Conservation (phyloP, 1,139 yeast species). For the Kodamaea plutei region DNA sequence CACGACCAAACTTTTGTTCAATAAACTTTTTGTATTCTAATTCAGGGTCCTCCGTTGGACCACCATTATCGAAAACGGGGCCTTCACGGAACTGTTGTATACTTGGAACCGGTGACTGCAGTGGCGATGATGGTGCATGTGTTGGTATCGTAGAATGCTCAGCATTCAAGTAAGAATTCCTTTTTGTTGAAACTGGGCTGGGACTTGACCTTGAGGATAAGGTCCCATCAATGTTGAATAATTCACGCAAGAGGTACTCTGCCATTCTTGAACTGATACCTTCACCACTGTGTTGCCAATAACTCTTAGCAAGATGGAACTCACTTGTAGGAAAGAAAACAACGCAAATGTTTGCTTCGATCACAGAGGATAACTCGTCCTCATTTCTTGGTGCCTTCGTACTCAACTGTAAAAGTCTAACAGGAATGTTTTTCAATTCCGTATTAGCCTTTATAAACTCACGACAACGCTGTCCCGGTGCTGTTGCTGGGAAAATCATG, state of each 20-base stretch:
- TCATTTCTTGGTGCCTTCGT: slow-evolving; percentile 64
- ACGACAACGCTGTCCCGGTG: slow-evolving; percentile 80
- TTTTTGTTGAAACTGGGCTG: slow-evolving; percentile 3
- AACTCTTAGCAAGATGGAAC: slow-evolving; percentile 66
- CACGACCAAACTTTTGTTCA: slow-evolving; percentile 89
- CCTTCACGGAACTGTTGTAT: slow-evolving; percentile 1
- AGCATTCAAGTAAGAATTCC: slow-evolving; percentile 3
- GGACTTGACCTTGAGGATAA: too few relatives aligned
- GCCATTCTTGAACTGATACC: slow-evolving; percentile 88
- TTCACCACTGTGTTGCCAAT: slow-evolving; percentile 97
- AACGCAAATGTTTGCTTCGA: slow-evolving; percentile 68
- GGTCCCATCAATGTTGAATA: slow-evolving; percentile 32
- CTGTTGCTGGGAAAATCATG: slow-evolving; percentile 73
- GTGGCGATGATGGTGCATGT: neutral
- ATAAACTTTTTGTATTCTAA: slow-evolving; percentile 66
- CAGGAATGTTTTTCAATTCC: slow-evolving; percentile 22
- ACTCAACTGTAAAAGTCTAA: slow-evolving; percentile 75
- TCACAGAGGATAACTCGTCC: slow-evolving; percentile 53
- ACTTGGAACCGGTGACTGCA: slow-evolving; percentile 2
- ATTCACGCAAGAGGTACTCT: slow-evolving; percentile 70
- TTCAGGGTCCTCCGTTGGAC: slow-evolving; percentile 27
- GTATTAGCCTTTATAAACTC: slow-evolving; percentile 54
- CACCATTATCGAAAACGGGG: slow-evolving; percentile 13
- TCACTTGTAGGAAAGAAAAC: slow-evolving; percentile 65
- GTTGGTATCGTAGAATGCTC: too few relatives aligned